These are phyloP conservation scores for Nakataea oryzae DNA, from an alignment of 2,329 filamentous ascomycete genomes.

Conservation along the genomic window DNA sequence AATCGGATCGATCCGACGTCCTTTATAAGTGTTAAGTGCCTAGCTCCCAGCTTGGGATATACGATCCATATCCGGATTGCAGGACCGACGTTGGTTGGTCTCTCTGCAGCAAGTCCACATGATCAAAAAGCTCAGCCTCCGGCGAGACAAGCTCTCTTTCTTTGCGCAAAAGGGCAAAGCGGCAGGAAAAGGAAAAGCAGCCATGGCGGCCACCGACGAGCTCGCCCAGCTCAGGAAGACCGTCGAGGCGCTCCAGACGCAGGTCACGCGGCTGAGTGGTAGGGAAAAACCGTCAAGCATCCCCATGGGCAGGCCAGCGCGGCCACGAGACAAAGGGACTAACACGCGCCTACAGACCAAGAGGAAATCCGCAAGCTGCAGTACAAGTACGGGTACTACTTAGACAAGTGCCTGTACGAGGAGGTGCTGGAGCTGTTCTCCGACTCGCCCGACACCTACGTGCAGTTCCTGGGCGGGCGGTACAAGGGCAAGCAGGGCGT, in stretches of 20 bases:
- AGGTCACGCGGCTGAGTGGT: conserved; percentile 10
- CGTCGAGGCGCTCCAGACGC: conserved; percentile 10
- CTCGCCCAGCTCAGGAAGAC: conserved; percentile 10
- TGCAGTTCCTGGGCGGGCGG: conserved; percentile 44
- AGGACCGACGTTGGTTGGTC: no score
- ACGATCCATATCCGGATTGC: not conserved
- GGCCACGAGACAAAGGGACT: no score
- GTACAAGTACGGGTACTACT: conserved; percentile 48
- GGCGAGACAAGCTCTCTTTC: no score
- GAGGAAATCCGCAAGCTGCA: conserved; percentile 43
- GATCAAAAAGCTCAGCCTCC: no score
- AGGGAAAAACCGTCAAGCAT: not conserved
- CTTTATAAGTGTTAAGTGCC: not conserved
- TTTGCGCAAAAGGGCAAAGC: no score
- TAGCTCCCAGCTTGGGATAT: not conserved
- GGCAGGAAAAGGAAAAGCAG: not conserved
- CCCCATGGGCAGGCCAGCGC: no score
- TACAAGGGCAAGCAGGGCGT: conserved; percentile 41
- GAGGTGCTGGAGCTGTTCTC: conserved; percentile 41
- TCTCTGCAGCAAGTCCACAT: no score
- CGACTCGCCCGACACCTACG: conserved; percentile 40
- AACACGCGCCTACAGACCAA: conserved; percentile 38
- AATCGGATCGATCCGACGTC: not conserved
- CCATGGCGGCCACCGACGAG: conserved; percentile 2
- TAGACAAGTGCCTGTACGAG: conserved; percentile 48